A percentile compares a stretch with the other conserved stretches of the same genome.
These are phyloP conservation scores for Phytophthora cactorum DNA, from an alignment of 352 stramenopile genomes.

Conservation along the genomic window DNA sequence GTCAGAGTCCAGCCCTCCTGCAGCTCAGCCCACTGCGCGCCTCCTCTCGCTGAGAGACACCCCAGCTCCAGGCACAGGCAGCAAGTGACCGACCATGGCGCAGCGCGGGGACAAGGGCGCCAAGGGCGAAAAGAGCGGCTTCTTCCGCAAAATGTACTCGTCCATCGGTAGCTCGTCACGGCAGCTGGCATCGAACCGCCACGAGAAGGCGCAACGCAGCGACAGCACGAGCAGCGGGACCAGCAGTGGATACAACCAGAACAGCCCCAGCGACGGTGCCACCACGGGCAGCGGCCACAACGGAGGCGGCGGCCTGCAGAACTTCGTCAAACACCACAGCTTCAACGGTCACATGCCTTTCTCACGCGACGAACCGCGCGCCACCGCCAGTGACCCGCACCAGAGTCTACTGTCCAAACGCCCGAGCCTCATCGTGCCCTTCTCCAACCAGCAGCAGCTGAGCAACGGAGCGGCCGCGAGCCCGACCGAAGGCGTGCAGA, in stretches of 20 bases:
- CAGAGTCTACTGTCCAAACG: constrained; percentile 76
- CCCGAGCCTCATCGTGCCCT: constrained; percentile 80
- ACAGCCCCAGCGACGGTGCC: constrained; percentile 37
- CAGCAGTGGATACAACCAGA: constrained; percentile 41
- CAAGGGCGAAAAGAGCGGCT: constrained; percentile 55
- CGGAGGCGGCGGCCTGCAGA: constrained; percentile 32
- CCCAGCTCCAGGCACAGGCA: constrained; percentile 12
- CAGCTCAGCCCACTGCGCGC: constrained; percentile 14
- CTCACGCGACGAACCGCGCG: constrained; percentile 39
- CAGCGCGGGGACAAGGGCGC: constrained; percentile 45
- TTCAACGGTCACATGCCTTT: constrained; percentile 79
- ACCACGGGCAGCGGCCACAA: constrained; percentile 44
- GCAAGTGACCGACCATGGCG: constrained; percentile 35
- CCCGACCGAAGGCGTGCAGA: constrained; percentile 36
- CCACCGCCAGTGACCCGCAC: constrained; percentile 30
- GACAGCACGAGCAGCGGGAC: constrained; percentile 44
- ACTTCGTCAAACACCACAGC: constrained; percentile 68
- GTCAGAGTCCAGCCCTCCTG: constrained; percentile 14
- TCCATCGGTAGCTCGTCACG: constrained; percentile 61
- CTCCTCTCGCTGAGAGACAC: constrained; percentile 16
- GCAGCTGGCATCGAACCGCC: constrained; percentile 30
- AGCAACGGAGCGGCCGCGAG: constrained; percentile 19
- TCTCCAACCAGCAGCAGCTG: constrained; percentile 41
- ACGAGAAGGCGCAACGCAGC: constrained; percentile 42
- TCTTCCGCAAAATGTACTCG: constrained; percentile 71